Conservation (phyloP, 192 early-diverging fungal genomes). For the Coemansia sp. region DNA sequence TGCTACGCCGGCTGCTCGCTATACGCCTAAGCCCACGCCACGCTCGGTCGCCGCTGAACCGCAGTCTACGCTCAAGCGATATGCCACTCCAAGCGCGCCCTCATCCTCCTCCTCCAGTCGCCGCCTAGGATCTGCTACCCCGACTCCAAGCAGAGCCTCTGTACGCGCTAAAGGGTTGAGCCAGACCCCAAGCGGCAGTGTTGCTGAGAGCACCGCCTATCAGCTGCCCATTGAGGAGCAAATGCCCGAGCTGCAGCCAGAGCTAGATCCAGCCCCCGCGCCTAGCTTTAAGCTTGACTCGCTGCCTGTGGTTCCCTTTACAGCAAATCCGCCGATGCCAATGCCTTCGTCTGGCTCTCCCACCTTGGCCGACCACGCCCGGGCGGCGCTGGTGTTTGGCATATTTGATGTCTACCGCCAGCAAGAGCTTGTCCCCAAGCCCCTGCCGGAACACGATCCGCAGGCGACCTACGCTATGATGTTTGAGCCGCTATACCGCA, state of each 20-base stretch:
- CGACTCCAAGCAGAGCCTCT: background rate
- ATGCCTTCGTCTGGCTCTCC: background rate
- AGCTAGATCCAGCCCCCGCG: background rate
- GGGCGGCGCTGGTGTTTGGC: constrained; percentile 38
- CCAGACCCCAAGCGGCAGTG: background rate
- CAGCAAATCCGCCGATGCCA: background rate
- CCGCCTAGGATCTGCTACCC: background rate
- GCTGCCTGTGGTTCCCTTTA: constrained; percentile 23
- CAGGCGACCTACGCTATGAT: constrained; percentile 13
- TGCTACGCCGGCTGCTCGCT: background rate
- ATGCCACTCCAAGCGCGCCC: background rate
- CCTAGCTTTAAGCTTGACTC: constrained; percentile 25
- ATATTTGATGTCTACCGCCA: constrained; percentile 34
- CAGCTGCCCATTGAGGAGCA: background rate
- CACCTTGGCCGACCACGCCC: constrained; percentile 31
- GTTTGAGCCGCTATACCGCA: constrained; percentile 41
- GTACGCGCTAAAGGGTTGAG: background rate
- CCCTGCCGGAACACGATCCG: background rate
- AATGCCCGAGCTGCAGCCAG: background rate
- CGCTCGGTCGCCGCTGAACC: background rate
- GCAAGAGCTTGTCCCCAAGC: constrained; percentile 18
- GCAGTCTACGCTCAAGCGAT: background rate
- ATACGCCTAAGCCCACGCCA: background rate
- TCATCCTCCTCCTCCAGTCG: background rate
- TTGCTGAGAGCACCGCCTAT: background rate